Conservation (phyloP, 2,329 filamentous ascomycete genomes). For the Geosmithia morbida region DNA sequence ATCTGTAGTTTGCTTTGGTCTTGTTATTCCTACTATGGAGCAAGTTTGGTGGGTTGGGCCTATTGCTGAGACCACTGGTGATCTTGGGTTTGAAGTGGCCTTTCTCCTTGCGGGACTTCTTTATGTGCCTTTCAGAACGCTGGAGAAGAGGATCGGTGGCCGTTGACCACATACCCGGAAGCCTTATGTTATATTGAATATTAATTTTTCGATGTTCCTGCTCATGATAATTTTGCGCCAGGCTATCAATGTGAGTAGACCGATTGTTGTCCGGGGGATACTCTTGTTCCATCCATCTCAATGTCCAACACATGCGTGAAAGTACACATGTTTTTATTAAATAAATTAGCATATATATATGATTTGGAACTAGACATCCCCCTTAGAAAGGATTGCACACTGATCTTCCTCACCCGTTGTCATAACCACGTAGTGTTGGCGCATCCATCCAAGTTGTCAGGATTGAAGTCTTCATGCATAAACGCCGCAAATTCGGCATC, state of each 20-base stretch:
- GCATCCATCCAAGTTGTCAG: slow-evolving; percentile 4
- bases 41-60: slow-evolving; percentile 48
- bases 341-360: no score
- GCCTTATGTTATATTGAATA: no score
- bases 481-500: slow-evolving; percentile 6
- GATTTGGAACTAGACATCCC: no score
- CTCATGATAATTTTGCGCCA: no score
- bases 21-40: slow-evolving; percentile 45
- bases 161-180: neutral
- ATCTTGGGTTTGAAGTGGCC: slow-evolving; percentile 52
- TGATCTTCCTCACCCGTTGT: neutral
- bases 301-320: no score
- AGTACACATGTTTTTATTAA: no score
- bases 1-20: slow-evolving; percentile 26
- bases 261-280: no score
- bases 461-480: slow-evolving; percentile 5
- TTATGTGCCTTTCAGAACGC: slow-evolving; percentile 30
- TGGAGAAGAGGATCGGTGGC: slow-evolving; percentile 24
- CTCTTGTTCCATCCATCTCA: no score
- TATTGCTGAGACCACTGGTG: slow-evolving; percentile 43
- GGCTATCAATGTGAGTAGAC: no score
- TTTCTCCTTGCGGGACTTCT: slow-evolving; percentile 33
- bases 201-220: no score
- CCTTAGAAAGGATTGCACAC: no score
- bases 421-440: neutral